phyloP scores from a whole-genome alignment of 73 alveolate genomes.

The Paramecium primaurelia region DNA sequence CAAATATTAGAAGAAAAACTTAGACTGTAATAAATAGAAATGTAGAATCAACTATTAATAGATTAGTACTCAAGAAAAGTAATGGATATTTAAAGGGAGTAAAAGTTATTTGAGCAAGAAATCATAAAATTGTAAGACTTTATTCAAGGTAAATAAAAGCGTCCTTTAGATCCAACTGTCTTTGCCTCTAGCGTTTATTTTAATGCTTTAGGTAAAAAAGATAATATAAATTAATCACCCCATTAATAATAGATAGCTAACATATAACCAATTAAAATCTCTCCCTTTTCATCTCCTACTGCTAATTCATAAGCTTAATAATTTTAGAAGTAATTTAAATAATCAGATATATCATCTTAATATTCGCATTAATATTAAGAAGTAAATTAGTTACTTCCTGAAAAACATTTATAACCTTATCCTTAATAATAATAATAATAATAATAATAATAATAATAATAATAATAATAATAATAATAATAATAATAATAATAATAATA shows the following conservation, averaged over 20 bases:
- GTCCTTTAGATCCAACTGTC: conserved; percentile 25
- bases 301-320: neutral
- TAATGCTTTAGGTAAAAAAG: conserved; percentile 19
- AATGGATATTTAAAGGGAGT: conserved; percentile 9
- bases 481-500: neutral
- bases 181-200: neutral
- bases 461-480: neutral
- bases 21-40: conserved; percentile 32
- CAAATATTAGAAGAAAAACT: conserved; percentile 34
- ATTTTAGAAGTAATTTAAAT: neutral
- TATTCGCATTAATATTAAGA: neutral
- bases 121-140: neutral
- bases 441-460: neutral
- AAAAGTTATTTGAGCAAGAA: conserved; percentile 19
- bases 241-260: neutral
- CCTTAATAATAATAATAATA: neutral
- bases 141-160: conserved; percentile 18
- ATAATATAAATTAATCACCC: neutral
- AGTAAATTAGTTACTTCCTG: neutral
- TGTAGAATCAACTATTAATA: conserved; percentile 7
- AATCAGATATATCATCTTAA: neutral
- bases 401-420: neutral
- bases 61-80: conserved; percentile 43
- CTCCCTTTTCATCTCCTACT: neutral
- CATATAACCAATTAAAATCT: neutral